phyloP scores from a whole-genome alignment of 805 yeast species.

The Groenewaldozyma salmanticensis region DNA sequence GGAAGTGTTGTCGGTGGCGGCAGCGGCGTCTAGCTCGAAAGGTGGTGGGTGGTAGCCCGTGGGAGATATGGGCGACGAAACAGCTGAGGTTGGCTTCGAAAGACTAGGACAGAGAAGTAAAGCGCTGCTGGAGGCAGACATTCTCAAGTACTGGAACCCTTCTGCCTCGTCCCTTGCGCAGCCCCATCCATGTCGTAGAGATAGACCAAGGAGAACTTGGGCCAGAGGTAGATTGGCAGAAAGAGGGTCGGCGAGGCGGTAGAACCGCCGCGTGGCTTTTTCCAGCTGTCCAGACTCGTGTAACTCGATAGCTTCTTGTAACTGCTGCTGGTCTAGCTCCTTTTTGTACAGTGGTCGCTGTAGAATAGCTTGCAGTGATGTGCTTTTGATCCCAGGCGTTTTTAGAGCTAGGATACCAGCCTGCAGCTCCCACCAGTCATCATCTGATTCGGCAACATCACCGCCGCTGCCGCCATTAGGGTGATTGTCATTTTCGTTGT shows the following conservation, averaged over 20 bases:
- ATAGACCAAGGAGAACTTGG: slow-evolving; percentile 24
- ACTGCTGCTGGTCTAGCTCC: slow-evolving; percentile 10
- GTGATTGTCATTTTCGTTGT: too few relatives aligned
- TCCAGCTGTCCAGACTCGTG: slow-evolving; percentile 21
- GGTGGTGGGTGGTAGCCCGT: too few relatives aligned
- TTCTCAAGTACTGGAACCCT: slow-evolving; percentile 19
- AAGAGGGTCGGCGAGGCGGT: slow-evolving; percentile 19
- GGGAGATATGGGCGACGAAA: too few relatives aligned
- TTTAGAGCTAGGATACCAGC: too few relatives aligned
- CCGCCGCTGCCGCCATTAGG: too few relatives aligned
- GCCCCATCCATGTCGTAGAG: slow-evolving; percentile 28
- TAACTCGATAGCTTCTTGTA: slow-evolving; percentile 22
- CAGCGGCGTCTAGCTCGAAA: slow-evolving; percentile 10
- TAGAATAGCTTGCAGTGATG: neutral
- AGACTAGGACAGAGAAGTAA: neutral
- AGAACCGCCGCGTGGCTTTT: slow-evolving; percentile 15
- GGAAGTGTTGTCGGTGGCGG: slow-evolving; percentile 8
- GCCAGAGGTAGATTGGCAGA: slow-evolving; percentile 21
- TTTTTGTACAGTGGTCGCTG: neutral
- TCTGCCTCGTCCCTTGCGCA: slow-evolving; percentile 11
- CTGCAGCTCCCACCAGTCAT: too few relatives aligned
- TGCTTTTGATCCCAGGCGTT: too few relatives aligned
- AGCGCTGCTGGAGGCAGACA: slow-evolving; percentile 20
- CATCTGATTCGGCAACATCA: too few relatives aligned
- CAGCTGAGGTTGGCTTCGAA: neutral